Base-by-base conservation (phyloP, 768 basidiomycete species). In the Rhizopogon roseolus region DNA sequence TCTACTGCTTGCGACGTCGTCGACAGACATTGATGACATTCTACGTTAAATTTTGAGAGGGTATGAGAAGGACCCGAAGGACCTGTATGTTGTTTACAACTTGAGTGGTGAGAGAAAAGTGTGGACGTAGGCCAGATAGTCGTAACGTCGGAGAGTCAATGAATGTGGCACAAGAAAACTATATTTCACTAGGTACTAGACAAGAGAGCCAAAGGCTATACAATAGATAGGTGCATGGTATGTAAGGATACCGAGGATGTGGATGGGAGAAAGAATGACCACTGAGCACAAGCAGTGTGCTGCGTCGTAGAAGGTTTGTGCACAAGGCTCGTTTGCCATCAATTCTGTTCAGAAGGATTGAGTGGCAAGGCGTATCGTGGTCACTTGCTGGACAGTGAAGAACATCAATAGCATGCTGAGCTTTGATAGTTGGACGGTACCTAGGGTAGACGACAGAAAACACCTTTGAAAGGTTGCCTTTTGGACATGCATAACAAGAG, bases 131-230 rank as follows among this genome's bases (percentile, higher is more conserved):
- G 46, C 58, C 63, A 66, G 63, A 60, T 70, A 66, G 68, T 69
- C 61, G 62, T 61, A 65, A 62, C 62, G 78, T 79, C 78, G 78
- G 79, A 79, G 78, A 79, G 77, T 79, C 76, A 80, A 80, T 70
- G 73, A 66, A 66, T 70, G 69, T 73, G 70, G 69, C 72, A 68
- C 69, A 69, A 69, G 61, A 64, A 70, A 67, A 70, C 61, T 69
- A 57, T 69, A 69, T 69, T 71, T 70, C 60, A 53, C 59, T 66
- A 69, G 65, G 58, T 69, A 71, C 44, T 52, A 53, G 65, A 71
- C 65, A 69, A 49, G 60, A 62, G 54, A 57, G 54, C 60, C 45
- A 49, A 61, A 56, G 52, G 54, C 52, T 51, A 52, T 61, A 68
- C 57, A 68, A 45, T 55, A 50, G 41, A 49, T 44, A 53, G 41